Evolutionary conservation across 257 asterid species (phyloP), one percentile per base, ranked within the genome.

Genomic region (Cinchona pubescens): DNA sequence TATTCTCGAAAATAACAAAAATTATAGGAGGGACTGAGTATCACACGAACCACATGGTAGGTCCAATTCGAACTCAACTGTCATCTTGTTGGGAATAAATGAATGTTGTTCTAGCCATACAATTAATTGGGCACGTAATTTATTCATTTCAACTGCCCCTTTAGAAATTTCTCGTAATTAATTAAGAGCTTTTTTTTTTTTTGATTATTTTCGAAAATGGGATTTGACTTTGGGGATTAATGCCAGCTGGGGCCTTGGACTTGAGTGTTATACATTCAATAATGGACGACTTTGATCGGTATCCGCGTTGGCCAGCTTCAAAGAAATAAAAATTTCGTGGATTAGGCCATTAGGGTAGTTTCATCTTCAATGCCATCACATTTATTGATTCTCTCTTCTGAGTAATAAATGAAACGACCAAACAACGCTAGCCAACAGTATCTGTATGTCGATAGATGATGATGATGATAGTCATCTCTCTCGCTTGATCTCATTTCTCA

Each of bases 61-160:
- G 71, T 25, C 71, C 75, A 30, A 67, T 23, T 30, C 13, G 37
- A 38, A 60, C 65, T 74, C 79, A 79, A 67, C 79, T n/a, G 76
- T 46, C 71, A 58, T 25, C 75, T 48, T 30, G 75, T 21, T 8
- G 2, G 18, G 60, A 73, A 38, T 56, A 35, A 42, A 67, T 72
- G 74, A 29, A 67, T 51, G 76, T 35, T 56, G 73, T 16, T 29
- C 67, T n/a, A n/a, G n/a, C n/a, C n/a, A n/a, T n/a, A n/a, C n/a
- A n/a, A 42, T 27, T 68, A 21, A 51, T 72, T 73, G 76, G 38
- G 43, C 79, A 51, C 55, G 71, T 15, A 67, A 73, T 79, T 73
- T 73, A 73, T 56, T 67, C 25, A 16, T 43, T 51, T 45, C 82
- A 73, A 73, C 79, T 75, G 75, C n/a, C 75, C 58, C 37, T 11